Evolutionary conservation across 1,139 yeast species (phyloP).

Genomic region (Yamadazyma aaseri): DNA sequence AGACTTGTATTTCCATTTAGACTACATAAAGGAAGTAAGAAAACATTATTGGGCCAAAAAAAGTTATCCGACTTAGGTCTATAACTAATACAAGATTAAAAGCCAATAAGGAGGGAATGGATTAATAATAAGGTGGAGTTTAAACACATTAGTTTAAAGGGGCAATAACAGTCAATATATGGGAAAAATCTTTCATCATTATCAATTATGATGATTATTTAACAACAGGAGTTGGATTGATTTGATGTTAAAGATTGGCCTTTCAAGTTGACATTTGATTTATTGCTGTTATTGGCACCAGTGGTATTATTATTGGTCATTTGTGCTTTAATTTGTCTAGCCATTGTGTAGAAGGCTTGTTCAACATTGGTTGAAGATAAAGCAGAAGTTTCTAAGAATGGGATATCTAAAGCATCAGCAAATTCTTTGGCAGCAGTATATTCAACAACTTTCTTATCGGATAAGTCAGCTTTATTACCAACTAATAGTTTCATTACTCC

Average conservation of each 20-base stretch:
- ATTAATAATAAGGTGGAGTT: too few species aligned
- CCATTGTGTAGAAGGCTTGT: conserved; percentile 98
- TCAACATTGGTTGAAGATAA: conserved; percentile 94
- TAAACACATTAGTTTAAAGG: too few species aligned
- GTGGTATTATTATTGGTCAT: conserved; percentile 69
- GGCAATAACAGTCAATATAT: too few species aligned
- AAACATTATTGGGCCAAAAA: too few species aligned
- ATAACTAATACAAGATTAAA: too few species aligned
- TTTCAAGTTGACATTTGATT: conserved; percentile 78
- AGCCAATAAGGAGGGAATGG: too few species aligned
- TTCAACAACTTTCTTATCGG: conserved; percentile 93
- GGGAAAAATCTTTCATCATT: too few species aligned
- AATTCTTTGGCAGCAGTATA: conserved; percentile 96
- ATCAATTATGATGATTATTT: conserved; percentile 14
- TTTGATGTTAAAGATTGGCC: conserved; percentile 81
- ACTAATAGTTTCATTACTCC: conserved; percentile 95
- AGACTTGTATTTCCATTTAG: too few species aligned
- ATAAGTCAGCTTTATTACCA: conserved; percentile 94
- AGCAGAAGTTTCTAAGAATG: conserved; percentile 96
- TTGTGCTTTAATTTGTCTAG: conserved; percentile 95
- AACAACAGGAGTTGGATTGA: conserved; percentile 78
- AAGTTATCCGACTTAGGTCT: too few species aligned
- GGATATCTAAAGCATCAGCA: conserved; percentile 94
- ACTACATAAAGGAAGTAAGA: too few species aligned
- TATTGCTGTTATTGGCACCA: conserved; percentile 37